These are phyloP conservation scores for Mycena crocata DNA, from an alignment of 768 basidiomycete species.

Conservation along the genomic window DNA sequence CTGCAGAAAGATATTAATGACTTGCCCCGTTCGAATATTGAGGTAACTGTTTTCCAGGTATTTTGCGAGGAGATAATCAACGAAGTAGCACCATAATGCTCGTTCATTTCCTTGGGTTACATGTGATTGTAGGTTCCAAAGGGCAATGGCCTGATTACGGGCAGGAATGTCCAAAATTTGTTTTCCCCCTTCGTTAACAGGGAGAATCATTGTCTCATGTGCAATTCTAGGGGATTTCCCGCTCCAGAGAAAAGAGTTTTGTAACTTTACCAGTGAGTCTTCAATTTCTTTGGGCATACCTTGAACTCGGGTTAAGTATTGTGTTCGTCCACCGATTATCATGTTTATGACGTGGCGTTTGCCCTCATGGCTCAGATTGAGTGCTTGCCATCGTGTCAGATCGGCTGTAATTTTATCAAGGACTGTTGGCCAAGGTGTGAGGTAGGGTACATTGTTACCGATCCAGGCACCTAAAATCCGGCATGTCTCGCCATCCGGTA, in stretches of 20 bases:
- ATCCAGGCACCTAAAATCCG: conserved; percentile 15
- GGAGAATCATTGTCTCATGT: background rate
- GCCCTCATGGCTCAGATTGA: conserved; percentile 27
- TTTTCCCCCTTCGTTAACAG: conserved; percentile 1
- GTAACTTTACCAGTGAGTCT: conserved; percentile 3
- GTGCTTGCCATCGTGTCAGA: background rate
- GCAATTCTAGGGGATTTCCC: background rate
- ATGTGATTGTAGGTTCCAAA: background rate
- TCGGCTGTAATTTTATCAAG: conserved; percentile 16
- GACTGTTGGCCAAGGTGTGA: conserved; percentile 8
- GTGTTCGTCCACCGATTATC: conserved; percentile 35
- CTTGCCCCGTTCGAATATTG: background rate
- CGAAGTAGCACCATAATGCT: conserved; percentile 4
- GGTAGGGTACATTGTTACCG: conserved; percentile 12
- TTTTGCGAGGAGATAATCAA: conserved; percentile 6
- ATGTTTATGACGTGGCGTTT: conserved; percentile 35
- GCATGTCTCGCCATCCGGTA: conserved; percentile 9
- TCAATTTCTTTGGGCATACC: conserved; percentile 39
- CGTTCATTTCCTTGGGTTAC: background rate
- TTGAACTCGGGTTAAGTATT: conserved; percentile 40
- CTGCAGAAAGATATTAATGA: background rate
- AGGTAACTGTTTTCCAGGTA: conserved; percentile 14
- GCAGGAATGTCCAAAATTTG: conserved; percentile 4
- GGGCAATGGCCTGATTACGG: conserved; percentile 12
- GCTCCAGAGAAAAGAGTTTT: conserved; percentile 18